Evolutionary conservation across 2,329 filamentous ascomycete species (phyloP).

Genomic region (Berkeleyomyces basicola): DNA sequence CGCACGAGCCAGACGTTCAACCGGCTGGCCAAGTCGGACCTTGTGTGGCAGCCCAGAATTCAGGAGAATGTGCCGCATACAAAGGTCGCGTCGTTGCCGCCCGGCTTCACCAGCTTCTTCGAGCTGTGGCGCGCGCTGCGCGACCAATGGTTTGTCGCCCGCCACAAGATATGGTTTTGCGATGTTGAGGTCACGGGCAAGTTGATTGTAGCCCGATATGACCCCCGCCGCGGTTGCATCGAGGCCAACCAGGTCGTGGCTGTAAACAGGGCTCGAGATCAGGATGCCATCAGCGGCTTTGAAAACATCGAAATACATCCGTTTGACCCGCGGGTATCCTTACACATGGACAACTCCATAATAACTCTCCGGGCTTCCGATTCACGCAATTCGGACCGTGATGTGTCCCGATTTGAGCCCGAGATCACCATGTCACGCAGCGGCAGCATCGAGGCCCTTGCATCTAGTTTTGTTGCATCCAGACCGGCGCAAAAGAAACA

Average conservation of each 20-base stretch:
- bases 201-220: constrained; percentile 60
- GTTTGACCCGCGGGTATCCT: constrained; percentile 51
- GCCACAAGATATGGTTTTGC: constrained; percentile 71
- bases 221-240: constrained; percentile 56
- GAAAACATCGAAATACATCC: constrained; percentile 40
- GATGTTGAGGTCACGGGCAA: constrained; percentile 59
- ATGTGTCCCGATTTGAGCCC: constrained; percentile 23
- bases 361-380: constrained; percentile 26
- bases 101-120: neutral
- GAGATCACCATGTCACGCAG: constrained; percentile 38
- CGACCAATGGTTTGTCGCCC: constrained; percentile 62
- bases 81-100: constrained; percentile 30
- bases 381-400: constrained; percentile 21
- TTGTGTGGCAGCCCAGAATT: constrained; percentile 55
- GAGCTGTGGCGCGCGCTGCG: constrained; percentile 2
- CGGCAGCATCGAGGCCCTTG: constrained; percentile 32
- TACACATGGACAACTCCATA: constrained; percentile 62
- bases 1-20: constrained; percentile 45
- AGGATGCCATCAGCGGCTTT: neutral
- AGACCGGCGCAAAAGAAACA: constrained; percentile 27
- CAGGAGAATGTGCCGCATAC: constrained; percentile 47
- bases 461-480: constrained; percentile 52
- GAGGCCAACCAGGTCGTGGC: constrained; percentile 66
- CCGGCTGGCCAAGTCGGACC: constrained; percentile 44
- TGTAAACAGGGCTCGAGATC: constrained; percentile 22